Evolutionary conservation across 2,329 filamentous ascomycete species (phyloP).

Genomic region (Verticillium dahliae): DNA sequence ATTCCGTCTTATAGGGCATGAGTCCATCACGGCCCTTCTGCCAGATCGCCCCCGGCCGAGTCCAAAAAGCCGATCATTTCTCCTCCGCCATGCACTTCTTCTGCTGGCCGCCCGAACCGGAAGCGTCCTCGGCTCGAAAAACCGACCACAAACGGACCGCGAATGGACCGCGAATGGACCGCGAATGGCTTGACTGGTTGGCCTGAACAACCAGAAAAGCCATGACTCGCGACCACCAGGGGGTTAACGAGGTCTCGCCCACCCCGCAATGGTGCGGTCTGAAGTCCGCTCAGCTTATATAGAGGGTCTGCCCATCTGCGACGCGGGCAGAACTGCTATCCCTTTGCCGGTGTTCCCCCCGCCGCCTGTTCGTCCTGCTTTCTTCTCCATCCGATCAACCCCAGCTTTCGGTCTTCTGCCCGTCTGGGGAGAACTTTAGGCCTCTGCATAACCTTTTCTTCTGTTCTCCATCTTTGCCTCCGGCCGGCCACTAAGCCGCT

Average conservation of each 20-base stretch:
- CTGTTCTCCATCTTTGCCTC: neutral
- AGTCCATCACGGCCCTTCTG: neutral
- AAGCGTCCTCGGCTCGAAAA: neutral
- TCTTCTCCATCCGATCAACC: conserved; percentile 8
- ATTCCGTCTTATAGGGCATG: neutral
- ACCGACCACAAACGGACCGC: neutral
- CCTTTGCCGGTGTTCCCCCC: conserved; percentile 3
- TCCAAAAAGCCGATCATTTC: neutral
- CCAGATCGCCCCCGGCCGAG: neutral
- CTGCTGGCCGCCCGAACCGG: neutral
- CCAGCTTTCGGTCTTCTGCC: conserved; percentile 1
- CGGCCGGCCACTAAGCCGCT: neutral
- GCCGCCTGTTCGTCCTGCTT: conserved; percentile 9
- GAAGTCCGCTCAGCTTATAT: conserved; percentile 13
- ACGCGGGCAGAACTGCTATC: neutral
- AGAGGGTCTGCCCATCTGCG: conserved; percentile 5
- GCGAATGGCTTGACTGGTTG: neutral
- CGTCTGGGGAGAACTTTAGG: neutral
- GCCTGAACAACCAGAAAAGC: neutral
- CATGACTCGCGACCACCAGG: conserved; percentile 3
- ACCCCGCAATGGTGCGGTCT: conserved; percentile 7
- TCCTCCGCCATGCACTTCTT: neutral
- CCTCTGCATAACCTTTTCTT: neutral
- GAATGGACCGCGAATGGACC: too few species aligned
- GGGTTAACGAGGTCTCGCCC: neutral